Conservation (phyloP, 164 flowering plant species). For the Malania oleifera region DNA sequence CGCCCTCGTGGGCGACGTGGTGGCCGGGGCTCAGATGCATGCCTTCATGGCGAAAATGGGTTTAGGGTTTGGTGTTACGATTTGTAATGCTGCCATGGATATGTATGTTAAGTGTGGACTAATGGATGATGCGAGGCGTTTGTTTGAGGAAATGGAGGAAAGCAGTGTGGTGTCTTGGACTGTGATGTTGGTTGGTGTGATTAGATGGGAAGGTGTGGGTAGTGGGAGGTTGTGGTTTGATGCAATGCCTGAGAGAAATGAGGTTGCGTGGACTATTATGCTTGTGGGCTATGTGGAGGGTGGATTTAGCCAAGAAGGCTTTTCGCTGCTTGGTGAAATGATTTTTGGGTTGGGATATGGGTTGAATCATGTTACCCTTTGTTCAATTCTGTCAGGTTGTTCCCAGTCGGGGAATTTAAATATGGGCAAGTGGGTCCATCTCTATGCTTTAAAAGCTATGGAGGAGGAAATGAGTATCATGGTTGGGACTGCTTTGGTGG, state of each 20-base stretch:
- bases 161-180: constrained; percentile 67
- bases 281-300: constrained; percentile 37
- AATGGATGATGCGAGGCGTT: constrained; percentile 33
- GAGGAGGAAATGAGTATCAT: constrained; percentile 28
- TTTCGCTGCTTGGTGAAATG: constrained; percentile 37
- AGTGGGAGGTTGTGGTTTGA: constrained; percentile 44
- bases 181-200: constrained; percentile 38
- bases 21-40: constrained; percentile 38
- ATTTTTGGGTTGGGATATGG: constrained; percentile 15
- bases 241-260: constrained; percentile 60
- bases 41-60: constrained; percentile 43
- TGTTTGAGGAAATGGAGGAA: constrained; percentile 44
- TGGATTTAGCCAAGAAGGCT: constrained; percentile 37
- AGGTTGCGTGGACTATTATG: constrained; percentile 63
- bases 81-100: constrained; percentile 53
- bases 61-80: constrained; percentile 23
- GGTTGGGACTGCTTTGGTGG: constrained; percentile 57
- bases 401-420: constrained; percentile 45
- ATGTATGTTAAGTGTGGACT: constrained; percentile 61
- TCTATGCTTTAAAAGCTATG: constrained; percentile 38
- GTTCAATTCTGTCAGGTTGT: constrained; percentile 52
- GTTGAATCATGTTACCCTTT: constrained; percentile 44
- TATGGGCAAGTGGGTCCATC: constrained; percentile 67
- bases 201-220: constrained; percentile 42
- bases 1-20: constrained; percentile 30